Evolutionary conservation across 257 asterid genomes (phyloP).

Genomic region (Jasminum sambac): DNA sequence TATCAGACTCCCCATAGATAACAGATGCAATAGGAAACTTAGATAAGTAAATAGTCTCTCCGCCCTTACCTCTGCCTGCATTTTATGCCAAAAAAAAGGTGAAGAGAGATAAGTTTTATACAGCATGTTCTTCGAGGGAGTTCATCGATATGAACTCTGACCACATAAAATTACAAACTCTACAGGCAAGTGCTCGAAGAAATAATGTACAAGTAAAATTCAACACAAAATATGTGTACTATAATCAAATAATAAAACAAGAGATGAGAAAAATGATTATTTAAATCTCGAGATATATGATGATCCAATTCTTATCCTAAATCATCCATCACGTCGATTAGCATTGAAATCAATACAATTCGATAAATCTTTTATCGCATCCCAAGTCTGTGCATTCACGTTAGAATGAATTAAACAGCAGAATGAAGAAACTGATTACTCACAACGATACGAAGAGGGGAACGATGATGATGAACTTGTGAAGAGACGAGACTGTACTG

Average conservation of each 20-base stretch:
- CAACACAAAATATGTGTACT: not conserved
- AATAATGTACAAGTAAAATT: not conserved
- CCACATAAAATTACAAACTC: not conserved
- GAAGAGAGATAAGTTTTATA: not conserved
- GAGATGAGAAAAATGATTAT: too few relatives aligned
- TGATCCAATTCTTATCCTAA: not conserved
- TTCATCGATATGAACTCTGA: not conserved
- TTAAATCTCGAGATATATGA: not conserved
- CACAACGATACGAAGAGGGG: slow-evolving; percentile 53
- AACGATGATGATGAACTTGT: slow-evolving; percentile 50
- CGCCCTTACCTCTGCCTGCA: slow-evolving; percentile 73
- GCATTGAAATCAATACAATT: slow-evolving; percentile 1
- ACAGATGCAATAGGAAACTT: slow-evolving; percentile 48
- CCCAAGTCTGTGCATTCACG: not conserved
- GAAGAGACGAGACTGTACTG: slow-evolving; percentile 64
- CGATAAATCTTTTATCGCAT: not conserved
- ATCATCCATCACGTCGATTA: not conserved
- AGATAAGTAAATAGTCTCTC: slow-evolving; percentile 41
- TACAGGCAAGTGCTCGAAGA: not conserved
- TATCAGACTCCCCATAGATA: slow-evolving; percentile 50
- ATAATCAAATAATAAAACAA: too few relatives aligned
- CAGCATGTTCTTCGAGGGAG: not conserved
- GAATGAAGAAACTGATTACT: slow-evolving; percentile 4
- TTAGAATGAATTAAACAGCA: not conserved
- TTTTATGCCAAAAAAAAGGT: not conserved